These are phyloP conservation scores for Suhomyces panamericanus DNA, from an alignment of 1,139 yeast species.

Conservation along the genomic window DNA sequence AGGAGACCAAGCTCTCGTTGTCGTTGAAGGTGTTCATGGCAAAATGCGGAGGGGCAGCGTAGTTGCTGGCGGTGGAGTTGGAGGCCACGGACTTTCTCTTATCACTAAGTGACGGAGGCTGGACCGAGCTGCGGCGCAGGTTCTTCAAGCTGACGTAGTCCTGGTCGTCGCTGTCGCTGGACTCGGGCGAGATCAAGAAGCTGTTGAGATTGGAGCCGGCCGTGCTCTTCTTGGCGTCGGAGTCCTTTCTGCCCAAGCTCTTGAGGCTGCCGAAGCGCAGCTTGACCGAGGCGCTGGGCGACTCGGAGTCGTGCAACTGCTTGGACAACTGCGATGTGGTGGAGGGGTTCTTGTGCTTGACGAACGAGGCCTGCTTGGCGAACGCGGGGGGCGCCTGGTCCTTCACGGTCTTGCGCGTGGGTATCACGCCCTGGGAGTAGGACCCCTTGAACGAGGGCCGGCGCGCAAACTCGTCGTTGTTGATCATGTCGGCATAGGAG, in stretches of 20 bases:
- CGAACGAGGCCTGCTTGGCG: slow-evolving; percentile 14
- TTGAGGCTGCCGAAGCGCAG: slow-evolving; percentile 10
- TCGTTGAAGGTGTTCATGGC: slow-evolving; percentile 11
- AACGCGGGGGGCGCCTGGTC: slow-evolving; percentile 8
- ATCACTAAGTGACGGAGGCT: slow-evolving; percentile 2
- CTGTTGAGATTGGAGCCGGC: slow-evolving; percentile 5
- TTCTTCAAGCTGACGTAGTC: slow-evolving; percentile 9
- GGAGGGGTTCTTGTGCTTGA: slow-evolving; percentile 16
- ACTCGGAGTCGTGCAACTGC: slow-evolving; percentile 15
- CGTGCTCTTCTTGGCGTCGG: neutral
- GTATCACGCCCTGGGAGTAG: slow-evolving; percentile 32
- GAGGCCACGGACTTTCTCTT: slow-evolving; percentile 18
- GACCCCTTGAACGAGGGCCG: slow-evolving; percentile 53
- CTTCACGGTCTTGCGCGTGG: slow-evolving; percentile 19
- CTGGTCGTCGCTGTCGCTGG: slow-evolving; percentile 19
- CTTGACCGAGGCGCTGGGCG: slow-evolving; percentile 6
- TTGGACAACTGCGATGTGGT: slow-evolving; percentile 22
- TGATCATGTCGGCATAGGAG: slow-evolving; percentile 78
- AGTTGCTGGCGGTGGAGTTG: slow-evolving; percentile 8
- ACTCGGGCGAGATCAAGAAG: slow-evolving; percentile 25
- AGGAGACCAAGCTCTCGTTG: slow-evolving; percentile 38
- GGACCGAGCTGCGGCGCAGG: slow-evolving; percentile 7
- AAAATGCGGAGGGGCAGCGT: slow-evolving; percentile 9
- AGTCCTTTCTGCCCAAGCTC: slow-evolving; percentile 8
- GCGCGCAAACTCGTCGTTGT: slow-evolving; percentile 58